Conservation (phyloP, 441 rosid genomes). For the Euphorbia schlechtendalii region DNA sequence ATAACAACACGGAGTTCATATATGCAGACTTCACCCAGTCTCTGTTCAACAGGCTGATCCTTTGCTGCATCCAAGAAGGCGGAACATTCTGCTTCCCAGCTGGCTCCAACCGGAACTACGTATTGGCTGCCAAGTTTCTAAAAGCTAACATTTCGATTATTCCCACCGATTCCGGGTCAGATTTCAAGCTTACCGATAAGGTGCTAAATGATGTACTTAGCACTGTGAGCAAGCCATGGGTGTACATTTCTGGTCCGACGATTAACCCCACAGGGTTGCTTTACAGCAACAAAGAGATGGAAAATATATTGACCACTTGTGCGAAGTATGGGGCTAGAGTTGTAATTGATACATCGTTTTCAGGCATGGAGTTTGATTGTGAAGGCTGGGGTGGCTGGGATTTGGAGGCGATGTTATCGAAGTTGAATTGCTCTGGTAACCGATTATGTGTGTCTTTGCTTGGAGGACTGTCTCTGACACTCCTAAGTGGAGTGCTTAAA, state of each 20-base stretch:
- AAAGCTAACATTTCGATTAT: slow-evolving; percentile 53
- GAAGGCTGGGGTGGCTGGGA: slow-evolving; percentile 61
- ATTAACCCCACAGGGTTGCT: slow-evolving; percentile 75
- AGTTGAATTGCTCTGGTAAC: slow-evolving; percentile 36
- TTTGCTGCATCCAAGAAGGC: slow-evolving; percentile 74
- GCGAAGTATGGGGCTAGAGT: slow-evolving; percentile 74
- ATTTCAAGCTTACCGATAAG: slow-evolving; percentile 63
- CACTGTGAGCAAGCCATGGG: slow-evolving; percentile 73
- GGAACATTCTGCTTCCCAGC: slow-evolving; percentile 86
- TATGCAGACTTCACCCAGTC: slow-evolving; percentile 73
- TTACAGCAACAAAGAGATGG: slow-evolving; percentile 70
- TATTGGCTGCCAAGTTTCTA: slow-evolving; percentile 70
- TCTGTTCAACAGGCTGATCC: slow-evolving; percentile 67
- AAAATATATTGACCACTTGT: slow-evolving; percentile 49
- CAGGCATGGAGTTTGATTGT: slow-evolving; percentile 65
- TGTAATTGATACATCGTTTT: slow-evolving; percentile 78
- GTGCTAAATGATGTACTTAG: slow-evolving; percentile 37
- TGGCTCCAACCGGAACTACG: slow-evolving; percentile 76
- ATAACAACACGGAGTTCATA: slow-evolving; percentile 52
- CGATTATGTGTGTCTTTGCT: slow-evolving; percentile 60
- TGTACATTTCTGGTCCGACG: slow-evolving; percentile 86
- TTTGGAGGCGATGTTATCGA: slow-evolving; percentile 41
- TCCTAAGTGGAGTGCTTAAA: slow-evolving; percentile 68
- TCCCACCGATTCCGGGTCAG: slow-evolving; percentile 47
- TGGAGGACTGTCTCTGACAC: slow-evolving; percentile 69